Evolutionary conservation across 148 eudicot species (phyloP).

Genomic region (Selenicereus undatus): DNA sequence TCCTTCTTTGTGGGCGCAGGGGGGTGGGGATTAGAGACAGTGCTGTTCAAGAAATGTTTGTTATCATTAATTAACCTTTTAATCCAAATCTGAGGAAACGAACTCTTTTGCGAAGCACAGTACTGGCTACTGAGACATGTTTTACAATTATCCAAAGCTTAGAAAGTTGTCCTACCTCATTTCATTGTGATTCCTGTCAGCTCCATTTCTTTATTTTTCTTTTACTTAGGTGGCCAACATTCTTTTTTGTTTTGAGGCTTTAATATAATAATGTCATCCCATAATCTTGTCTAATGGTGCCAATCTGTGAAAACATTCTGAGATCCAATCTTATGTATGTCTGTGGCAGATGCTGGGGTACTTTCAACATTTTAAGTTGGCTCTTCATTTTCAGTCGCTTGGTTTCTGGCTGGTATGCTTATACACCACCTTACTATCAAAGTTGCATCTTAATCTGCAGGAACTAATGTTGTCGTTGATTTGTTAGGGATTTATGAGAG

Average conservation of each 20-base stretch:
- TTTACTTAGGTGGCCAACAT: neutral
- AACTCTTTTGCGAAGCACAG: no score
- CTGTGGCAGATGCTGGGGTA: constrained; percentile 81
- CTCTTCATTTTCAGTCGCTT: constrained; percentile 72
- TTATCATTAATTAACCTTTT: neutral
- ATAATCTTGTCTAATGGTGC: neutral
- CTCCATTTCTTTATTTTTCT: no score
- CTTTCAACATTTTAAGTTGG: constrained; percentile 77
- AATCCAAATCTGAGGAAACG: no score
- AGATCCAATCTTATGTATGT: neutral
- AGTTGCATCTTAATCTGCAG: constrained; percentile 9
- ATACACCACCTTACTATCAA: neutral
- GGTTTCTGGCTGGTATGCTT: constrained; percentile 88
- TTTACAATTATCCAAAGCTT: no score
- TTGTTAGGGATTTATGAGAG: constrained; percentile 75
- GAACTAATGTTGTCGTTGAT: constrained; percentile 19
- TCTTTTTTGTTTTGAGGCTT: neutral
- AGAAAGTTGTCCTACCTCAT: no score
- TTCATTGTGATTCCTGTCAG: no score
- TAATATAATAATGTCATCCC: neutral
- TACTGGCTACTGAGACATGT: no score
- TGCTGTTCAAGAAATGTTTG: neutral
- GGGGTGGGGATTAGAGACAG: neutral
- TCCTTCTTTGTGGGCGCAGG: no score
- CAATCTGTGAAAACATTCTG: neutral